Evolutionary conservation across 2,329 filamentous ascomycete genomes (phyloP), one percentile per base, ranked within the genome.

Genomic region (Cladosporium oxysporum): DNA sequence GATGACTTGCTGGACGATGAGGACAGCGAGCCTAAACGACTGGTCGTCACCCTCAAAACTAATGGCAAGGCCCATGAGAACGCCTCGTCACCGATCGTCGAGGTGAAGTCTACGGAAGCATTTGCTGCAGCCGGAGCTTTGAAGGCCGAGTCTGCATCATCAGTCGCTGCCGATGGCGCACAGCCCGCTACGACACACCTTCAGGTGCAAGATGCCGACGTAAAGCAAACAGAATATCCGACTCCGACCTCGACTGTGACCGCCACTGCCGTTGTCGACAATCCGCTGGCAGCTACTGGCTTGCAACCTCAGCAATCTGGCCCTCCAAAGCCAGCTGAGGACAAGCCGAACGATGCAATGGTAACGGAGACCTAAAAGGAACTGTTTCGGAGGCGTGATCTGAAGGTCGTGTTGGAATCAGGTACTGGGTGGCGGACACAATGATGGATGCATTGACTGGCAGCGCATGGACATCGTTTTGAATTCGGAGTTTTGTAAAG

Each of bases 31-130:
- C 64, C 37, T 8, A 65, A 35, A 31, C 55, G 64, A n/a, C 44
- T 66, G 52, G 58, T 66, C 10, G 44, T 66, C 26, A 66, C 55
- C 12, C 47, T 66, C 29, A 66, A 59, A 18, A 62, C 61, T 18
- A 57, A n/a, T 11, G 23, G 60, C 44, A 62, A 63, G 5, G 8
- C 31, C 14, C 21, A 47, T 23, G 50, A 28, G 21, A 31, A 57
- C 28, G 35, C 26, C 26, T 59, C 57, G 14, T 59, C 57, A 16
- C 57, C 57, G 12, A 4, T 31, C 1, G 37, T 41, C 16, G 57
- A 44, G 7, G 35, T 37, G 16, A 47, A 59, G 23, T 14, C 57
- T 14, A 16, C 29, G 5, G 59, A 37, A 35, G 29, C 35, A 7
- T 52, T n/a, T 28, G 31, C 59, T n/a, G 44, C 47, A 52, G 44